Conservation (phyloP, 2,329 filamentous ascomycete genomes). For the Aureobasidium vineae region DNA sequence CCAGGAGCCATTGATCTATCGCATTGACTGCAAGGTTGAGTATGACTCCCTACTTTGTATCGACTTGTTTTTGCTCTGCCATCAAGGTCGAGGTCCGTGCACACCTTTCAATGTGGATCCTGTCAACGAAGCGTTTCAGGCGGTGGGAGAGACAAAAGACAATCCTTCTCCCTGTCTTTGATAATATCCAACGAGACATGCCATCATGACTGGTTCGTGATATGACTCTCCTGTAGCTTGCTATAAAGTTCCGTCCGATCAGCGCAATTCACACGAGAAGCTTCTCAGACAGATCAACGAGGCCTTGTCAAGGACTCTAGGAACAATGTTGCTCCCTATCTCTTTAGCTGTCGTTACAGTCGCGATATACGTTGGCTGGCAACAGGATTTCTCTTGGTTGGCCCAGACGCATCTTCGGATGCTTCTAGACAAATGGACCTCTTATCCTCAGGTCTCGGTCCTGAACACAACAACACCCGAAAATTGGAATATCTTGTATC, state of each 20-base stretch:
- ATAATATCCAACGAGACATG: background rate
- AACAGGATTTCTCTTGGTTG: background rate
- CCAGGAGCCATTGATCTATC: background rate
- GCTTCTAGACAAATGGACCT: background rate
- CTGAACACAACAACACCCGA: background rate
- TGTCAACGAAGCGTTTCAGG: background rate
- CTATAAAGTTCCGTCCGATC: background rate
- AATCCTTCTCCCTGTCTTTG: background rate
- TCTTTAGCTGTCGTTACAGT: background rate
- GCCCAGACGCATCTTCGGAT: background rate
- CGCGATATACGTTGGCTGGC: background rate
- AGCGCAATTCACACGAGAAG: background rate
- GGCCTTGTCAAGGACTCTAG: background rate
- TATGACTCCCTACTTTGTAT: background rate
- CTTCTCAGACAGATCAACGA: background rate
- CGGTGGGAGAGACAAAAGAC: background rate
- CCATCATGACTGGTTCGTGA: background rate
- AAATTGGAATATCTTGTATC: conserved; percentile 52
- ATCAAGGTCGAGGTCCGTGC: conserved; percentile 23
- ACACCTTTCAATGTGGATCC: background rate
- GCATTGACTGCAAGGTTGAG: background rate
- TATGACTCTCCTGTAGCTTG: no score
- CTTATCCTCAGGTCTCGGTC: background rate
- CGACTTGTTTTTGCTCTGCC: background rate
- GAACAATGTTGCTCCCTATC: conserved; percentile 2